Percentiles rank a stretch among this genome's conserved stretches.
Evolutionary conservation across 2,329 filamentous ascomycete genomes (phyloP).

Genomic region (Hypoxylon sp.): DNA sequence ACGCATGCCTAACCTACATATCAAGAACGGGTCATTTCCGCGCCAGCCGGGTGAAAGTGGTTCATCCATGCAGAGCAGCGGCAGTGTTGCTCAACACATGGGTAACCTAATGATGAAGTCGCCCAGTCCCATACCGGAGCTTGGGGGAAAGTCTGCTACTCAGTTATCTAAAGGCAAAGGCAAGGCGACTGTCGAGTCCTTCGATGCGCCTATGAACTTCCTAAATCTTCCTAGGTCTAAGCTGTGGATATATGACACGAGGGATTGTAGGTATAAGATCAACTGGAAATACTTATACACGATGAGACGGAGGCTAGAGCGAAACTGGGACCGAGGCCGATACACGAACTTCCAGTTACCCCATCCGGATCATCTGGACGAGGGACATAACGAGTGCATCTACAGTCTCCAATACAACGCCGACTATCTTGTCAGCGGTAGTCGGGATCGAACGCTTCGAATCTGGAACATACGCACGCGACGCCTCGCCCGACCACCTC

Average conservation of each 20-base stretch:
- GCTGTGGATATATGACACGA: constrained; percentile 61
- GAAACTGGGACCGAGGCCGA: constrained; percentile 87
- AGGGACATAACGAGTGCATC: constrained; percentile 91
- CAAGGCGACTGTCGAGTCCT: constrained; percentile 44
- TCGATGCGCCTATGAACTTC: constrained; percentile 16
- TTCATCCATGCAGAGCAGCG: constrained; percentile 42
- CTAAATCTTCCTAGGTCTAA: constrained; percentile 53
- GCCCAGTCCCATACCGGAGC: constrained; percentile 45
- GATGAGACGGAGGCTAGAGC: constrained; percentile 83
- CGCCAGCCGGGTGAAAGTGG: constrained; percentile 38
- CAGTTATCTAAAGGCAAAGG: constrained; percentile 49
- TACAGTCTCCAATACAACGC: constrained; percentile 92
- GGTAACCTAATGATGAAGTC: constrained; percentile 49
- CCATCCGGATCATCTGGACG: constrained; percentile 78
- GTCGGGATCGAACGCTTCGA: constrained; percentile 84
- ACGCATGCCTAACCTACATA: constrained; percentile 32
- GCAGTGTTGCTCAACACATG: constrained; percentile 42
- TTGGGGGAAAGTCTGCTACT: constrained; percentile 36
- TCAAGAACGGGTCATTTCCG: constrained; percentile 42
- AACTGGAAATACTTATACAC: constrained; percentile 96
- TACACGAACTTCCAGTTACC: constrained; percentile 91
- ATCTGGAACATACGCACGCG: constrained; percentile 90
- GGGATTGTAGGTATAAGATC: constrained; percentile 65
- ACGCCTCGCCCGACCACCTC: constrained; percentile 76
- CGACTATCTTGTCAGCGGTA: constrained; percentile 90